Evolutionary conservation across 2,329 filamentous ascomycete genomes (phyloP), one percentile per base, ranked within the genome.

Genomic region (Pseudogymnoascus sp.): DNA sequence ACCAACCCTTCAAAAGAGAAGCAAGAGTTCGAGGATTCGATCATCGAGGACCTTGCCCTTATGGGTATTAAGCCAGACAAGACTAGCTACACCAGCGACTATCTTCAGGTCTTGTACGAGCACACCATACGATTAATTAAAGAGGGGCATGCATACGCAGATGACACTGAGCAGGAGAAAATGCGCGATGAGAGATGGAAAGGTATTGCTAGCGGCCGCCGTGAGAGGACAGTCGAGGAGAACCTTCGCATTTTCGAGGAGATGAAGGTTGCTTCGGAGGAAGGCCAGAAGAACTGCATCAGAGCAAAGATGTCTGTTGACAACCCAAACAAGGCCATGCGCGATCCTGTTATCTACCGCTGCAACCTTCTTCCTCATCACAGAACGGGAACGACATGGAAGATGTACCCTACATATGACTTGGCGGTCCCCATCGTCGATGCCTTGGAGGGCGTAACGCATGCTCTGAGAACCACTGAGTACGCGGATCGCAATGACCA

Each of bases 1-100:
- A 99, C 95, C 63, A 99, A 99, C 77, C 95, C 95, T 6, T 87
- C 89, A 65, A 97, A 97, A 76, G 95, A 99, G 81, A 97, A 96
- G 80, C 87, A 93, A 74, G 95, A 97, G 78, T 99, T 88, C 75
- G 88, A 97, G 74, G 92, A 97, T 76, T 84, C 92, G 4, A 99
- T 99, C 66, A 81, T 96, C 40, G 89, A 96, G 78, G 95, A 99
- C 76, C 83, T 97, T 61, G 86, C 87, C 60, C 82, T 97, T 62
- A 91, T 99, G 82, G 93, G 93, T 31, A 90, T 99, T 76, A 90
- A 89, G 77, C 90, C 93, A 21, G 93, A 97, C 76, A 83, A 84
- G 68, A 82, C 93, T 64, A 91, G 90, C 16, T 96, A 93, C 79
- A 97, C 95, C 1, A 96, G 90, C 71, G 93, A 99, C 79, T 96